Conservation (phyloP, 495 filamentous ascomycete species). For the Achaetomiella virescens region DNA sequence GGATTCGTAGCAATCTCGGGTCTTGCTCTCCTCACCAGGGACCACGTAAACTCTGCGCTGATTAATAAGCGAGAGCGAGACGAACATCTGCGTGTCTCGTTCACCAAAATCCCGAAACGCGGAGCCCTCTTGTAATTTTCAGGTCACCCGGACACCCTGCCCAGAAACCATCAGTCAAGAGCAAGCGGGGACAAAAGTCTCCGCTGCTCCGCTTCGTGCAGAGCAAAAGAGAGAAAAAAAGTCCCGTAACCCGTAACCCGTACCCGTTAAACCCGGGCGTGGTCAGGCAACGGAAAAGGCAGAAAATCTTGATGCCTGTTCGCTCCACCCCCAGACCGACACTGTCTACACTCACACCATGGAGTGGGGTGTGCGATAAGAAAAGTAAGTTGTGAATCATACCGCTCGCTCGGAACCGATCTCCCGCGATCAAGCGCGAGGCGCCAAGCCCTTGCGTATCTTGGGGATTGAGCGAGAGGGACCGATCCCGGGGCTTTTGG, state of each 20-base stretch:
- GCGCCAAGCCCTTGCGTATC: neutral
- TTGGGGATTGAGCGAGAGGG: neutral
- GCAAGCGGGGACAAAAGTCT: neutral
- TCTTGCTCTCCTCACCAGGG: too few species aligned
- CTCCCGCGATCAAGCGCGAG: neutral
- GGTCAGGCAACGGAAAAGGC: neutral
- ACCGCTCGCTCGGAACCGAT: slow-evolving; percentile 17
- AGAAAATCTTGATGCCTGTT: too few species aligned
- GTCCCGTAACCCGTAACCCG: too few species aligned
- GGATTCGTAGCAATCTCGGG: too few species aligned
- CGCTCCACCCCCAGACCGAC: too few species aligned
- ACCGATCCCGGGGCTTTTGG: too few species aligned
- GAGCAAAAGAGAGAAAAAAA: neutral
- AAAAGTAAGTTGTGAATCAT: slow-evolving; percentile 12
- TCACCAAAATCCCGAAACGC: slow-evolving; percentile 2
- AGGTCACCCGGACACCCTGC: too few species aligned
- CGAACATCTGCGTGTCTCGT: neutral
- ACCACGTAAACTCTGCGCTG: too few species aligned
- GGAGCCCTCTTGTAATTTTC: neutral
- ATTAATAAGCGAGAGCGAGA: slow-evolving; percentile 9
- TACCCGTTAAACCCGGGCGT: too few species aligned
- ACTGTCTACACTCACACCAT: neutral
- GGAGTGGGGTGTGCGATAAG: neutral
- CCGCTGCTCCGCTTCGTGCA: neutral
- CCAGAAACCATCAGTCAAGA: neutral